Evolutionary conservation across 176 grass and related monocot species (phyloP).

Genomic region (Zea luxurians): DNA sequence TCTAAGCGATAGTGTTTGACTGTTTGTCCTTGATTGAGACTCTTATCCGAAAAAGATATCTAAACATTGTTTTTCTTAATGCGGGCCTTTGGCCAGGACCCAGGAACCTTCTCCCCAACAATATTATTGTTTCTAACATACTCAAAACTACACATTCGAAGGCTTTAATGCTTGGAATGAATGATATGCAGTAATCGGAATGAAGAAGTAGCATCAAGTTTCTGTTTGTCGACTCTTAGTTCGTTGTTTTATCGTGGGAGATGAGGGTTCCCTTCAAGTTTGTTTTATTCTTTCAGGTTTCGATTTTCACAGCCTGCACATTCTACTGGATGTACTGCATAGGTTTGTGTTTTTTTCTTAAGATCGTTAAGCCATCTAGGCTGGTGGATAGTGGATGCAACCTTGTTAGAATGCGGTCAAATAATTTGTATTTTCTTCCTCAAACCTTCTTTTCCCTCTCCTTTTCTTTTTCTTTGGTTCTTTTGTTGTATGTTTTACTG

Average conservation of each 20-base stretch:
- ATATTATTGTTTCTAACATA: slow-evolving; percentile 15
- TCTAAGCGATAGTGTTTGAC: no score
- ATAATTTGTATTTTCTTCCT: background rate
- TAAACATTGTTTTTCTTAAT: no score
- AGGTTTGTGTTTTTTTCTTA: background rate
- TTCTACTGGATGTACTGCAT: slow-evolving; percentile 10
- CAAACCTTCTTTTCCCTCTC: background rate
- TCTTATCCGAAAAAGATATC: no score
- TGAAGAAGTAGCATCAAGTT: background rate
- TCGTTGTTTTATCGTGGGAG: background rate
- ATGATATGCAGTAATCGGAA: background rate
- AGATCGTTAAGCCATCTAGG: background rate
- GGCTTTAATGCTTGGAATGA: slow-evolving; percentile 15
- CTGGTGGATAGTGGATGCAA: background rate
- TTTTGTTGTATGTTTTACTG: slow-evolving; percentile 23
- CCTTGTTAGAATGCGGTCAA: slow-evolving; percentile 12
- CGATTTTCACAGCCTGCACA: background rate
- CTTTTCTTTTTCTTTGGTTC: slow-evolving; percentile 15
- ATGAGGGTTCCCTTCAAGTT: background rate
- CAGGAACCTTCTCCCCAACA: no score
- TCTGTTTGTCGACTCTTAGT: background rate
- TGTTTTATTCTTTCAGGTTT: slow-evolving; percentile 18
- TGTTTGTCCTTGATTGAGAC: no score
- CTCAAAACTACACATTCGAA: background rate
- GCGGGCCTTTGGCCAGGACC: background rate